A percentile compares a stretch with the other conserved stretches of the same genome.
Evolutionary conservation across 2,329 filamentous ascomycete species (phyloP).

Genomic region (Apiospora arundinis): DNA sequence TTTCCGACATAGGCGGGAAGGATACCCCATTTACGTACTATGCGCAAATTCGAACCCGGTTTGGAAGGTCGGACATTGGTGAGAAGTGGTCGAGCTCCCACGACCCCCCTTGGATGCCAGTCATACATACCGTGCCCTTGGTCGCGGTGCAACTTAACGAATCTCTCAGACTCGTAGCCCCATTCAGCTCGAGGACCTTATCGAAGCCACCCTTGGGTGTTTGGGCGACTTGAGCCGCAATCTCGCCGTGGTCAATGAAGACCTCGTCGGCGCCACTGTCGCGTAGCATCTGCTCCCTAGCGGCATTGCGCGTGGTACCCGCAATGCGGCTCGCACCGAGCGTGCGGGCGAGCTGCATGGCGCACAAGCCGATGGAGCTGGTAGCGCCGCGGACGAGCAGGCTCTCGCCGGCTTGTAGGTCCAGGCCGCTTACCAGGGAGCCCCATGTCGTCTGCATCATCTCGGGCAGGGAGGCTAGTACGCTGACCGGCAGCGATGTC

Average conservation of each 20-base stretch:
- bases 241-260: constrained; percentile 49
- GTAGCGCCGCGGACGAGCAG: constrained; percentile 57
- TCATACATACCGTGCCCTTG: constrained; percentile 51
- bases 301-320: constrained; percentile 46
- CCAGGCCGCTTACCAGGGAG: constrained; percentile 46
- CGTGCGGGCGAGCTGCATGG: constrained; percentile 50
- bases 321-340: constrained; percentile 45
- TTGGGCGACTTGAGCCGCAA: constrained; percentile 43
- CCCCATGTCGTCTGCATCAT: constrained; percentile 59
- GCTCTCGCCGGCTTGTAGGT: constrained; percentile 46
- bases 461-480: constrained; percentile 53
- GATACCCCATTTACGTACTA: constrained; percentile 19
- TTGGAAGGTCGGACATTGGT: constrained; percentile 27
- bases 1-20: background rate
- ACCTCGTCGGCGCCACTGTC: constrained; percentile 49
- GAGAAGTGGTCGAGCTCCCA: constrained; percentile 31
- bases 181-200: constrained; percentile 55
- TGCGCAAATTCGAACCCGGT: constrained; percentile 26
- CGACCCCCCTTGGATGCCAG: constrained; percentile 40
- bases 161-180: constrained; percentile 48
- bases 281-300: constrained; percentile 44
- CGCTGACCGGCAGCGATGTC: constrained; percentile 36
- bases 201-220: constrained; percentile 43
- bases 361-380: constrained; percentile 53
- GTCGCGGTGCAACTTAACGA: constrained; percentile 47